phyloP scores from a whole-genome alignment of 495 filamentous ascomycete genomes.

The Penicillium maclennaniae region DNA sequence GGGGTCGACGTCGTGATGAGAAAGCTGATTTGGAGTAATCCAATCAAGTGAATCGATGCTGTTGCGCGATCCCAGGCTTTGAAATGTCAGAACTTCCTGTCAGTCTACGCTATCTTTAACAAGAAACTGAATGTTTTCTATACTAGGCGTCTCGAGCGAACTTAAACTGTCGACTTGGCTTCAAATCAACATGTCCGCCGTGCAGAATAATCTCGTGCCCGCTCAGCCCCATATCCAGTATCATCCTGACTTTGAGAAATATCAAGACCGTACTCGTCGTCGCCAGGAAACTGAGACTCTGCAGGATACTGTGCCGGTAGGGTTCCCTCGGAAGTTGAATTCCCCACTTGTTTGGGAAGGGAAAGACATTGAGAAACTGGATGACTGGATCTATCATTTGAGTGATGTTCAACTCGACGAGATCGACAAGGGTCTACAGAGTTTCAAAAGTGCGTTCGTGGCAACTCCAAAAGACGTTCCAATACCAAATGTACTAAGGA shows the following conservation, averaged over 20 bases:
- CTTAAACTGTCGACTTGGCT: no score
- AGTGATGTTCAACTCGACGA: conserved; percentile 48
- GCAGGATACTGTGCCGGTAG: conserved; percentile 42
- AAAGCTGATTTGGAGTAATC: no score
- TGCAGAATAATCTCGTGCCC: conserved; percentile 21
- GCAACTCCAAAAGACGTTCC: neutral
- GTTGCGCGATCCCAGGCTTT: no score
- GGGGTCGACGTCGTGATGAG: no score
- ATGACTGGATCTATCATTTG: conserved; percentile 52
- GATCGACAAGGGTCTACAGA: conserved; percentile 49
- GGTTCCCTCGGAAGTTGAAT: conserved; percentile 47
- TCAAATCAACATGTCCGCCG: conserved; percentile 21
- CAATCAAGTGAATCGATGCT: no score
- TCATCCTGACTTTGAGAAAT: conserved; percentile 53
- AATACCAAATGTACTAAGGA: neutral
- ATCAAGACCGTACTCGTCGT: conserved; percentile 45
- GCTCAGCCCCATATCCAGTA: conserved; percentile 52
- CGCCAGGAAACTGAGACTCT: conserved; percentile 42
- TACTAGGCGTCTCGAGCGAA: no score
- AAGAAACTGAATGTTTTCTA: no score
- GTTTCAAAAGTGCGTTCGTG: conserved; percentile 48
- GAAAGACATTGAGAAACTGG: conserved; percentile 41
- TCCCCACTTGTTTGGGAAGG: conserved; percentile 59
- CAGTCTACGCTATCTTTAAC: no score
- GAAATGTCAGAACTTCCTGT: no score